These are phyloP conservation scores for Tylopilus vinaceipallidus DNA, from an alignment of 768 basidiomycete genomes.

Conservation along the genomic window DNA sequence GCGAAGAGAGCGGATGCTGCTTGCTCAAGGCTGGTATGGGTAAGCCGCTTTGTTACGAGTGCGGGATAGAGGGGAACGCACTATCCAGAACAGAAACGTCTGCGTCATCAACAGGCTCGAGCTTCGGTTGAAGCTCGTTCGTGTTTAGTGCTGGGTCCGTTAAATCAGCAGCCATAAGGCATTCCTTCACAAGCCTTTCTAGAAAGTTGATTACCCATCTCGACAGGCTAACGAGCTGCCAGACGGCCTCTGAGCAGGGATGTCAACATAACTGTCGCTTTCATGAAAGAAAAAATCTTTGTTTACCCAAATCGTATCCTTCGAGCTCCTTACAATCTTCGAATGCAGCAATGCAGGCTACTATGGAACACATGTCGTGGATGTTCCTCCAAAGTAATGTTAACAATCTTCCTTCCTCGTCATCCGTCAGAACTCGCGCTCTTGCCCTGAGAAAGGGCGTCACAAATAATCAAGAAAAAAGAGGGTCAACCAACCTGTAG, in stretches of 20 bases:
- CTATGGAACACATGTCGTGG: conserved; percentile 64
- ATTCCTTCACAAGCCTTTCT: conserved; percentile 60
- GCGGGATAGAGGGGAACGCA: conserved; percentile 25
- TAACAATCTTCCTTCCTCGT: conserved; percentile 40
- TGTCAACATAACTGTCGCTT: conserved; percentile 4
- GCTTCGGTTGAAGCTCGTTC: conserved; percentile 19
- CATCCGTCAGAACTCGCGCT: conserved; percentile 26
- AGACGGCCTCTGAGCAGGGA: conserved; percentile 54
- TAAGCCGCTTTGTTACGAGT: conserved; percentile 40
- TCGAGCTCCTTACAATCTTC: conserved; percentile 62
- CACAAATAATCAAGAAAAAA: conserved; percentile 1
- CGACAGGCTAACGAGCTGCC: conserved; percentile 66
- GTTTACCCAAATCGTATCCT: conserved; percentile 60
- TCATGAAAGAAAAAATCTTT: conserved; percentile 1
- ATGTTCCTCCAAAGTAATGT: conserved; percentile 56
- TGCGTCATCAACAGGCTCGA: conserved; percentile 28
- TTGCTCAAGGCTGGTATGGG: conserved; percentile 27
- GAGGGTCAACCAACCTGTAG: conserved; percentile 28
- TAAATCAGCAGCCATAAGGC: conserved; percentile 36
- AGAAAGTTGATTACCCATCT: conserved; percentile 61
- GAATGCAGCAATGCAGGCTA: conserved; percentile 61
- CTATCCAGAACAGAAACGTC: conserved; percentile 25
- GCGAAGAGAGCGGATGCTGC: conserved; percentile 20
- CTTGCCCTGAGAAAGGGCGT: conserved; percentile 30
- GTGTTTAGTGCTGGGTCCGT: conserved; percentile 10